These are phyloP conservation scores for Pyricularia pennisetigena DNA, from an alignment of 2,329 filamentous ascomycete genomes.

Conservation along the genomic window DNA sequence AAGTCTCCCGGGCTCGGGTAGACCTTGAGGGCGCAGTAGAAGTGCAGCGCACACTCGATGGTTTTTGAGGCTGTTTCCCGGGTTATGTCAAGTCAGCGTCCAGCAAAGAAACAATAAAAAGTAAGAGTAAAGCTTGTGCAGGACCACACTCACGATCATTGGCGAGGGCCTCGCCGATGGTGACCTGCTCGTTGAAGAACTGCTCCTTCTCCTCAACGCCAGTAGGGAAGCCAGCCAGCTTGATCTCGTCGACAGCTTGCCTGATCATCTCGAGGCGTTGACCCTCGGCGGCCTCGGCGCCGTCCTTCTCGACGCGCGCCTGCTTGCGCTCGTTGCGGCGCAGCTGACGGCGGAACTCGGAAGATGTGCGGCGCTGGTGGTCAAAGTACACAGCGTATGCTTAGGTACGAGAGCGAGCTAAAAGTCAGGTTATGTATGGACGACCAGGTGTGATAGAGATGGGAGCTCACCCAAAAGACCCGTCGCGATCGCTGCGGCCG, in stretches of 20 bases:
- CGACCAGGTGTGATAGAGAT: not conserved
- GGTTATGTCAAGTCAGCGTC: not conserved
- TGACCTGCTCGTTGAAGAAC: constrained; percentile 95
- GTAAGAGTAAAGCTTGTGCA: not conserved
- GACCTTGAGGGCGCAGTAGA: constrained; percentile 98
- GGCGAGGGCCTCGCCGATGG: constrained; percentile 74
- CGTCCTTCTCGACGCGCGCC: constrained; percentile 61
- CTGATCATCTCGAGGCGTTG: constrained; percentile 67
- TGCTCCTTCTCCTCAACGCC: constrained; percentile 89
- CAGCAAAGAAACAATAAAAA: not conserved
- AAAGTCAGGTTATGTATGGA: not conserved
- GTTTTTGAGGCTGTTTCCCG: constrained; percentile 46
- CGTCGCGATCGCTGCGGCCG: constrained; percentile 49
- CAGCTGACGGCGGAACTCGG: constrained; percentile 56
- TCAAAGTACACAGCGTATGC: constrained; percentile 62
- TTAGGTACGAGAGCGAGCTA: constrained; percentile 15
- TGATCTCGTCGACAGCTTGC: constrained; percentile 65
- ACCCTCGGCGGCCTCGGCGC: constrained; percentile 54
- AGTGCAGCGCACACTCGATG: constrained; percentile 82
- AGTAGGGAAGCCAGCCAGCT: constrained; percentile 83
- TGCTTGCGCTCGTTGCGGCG: constrained; percentile 69
- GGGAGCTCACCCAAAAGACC: constrained; percentile 44
- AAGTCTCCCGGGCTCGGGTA: constrained; percentile 90
- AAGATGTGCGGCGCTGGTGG: constrained; percentile 51
- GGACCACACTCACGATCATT: constrained; percentile 57